A percentile compares a stretch with the other conserved stretches of the same genome.
phyloP scores from a whole-genome alignment of 1,139 yeast genomes.

The Magnusiomyces ingens region DNA sequence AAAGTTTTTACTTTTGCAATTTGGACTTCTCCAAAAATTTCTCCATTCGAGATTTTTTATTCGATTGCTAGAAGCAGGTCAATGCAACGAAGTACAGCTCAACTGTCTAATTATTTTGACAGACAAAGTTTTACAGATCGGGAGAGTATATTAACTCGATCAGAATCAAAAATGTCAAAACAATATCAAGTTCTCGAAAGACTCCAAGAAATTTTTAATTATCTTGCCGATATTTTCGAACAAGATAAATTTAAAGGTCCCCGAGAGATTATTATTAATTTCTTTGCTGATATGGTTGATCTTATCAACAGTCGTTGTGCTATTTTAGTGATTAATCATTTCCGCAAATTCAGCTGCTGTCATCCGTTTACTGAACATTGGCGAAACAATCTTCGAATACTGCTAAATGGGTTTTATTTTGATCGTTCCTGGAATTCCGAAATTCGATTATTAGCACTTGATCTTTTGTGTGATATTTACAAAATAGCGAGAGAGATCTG shows the following conservation, averaged over 20 bases:
- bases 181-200: slow-evolving; percentile 16
- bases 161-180: neutral
- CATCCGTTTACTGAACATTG: slow-evolving; percentile 49
- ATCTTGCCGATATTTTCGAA: slow-evolving; percentile 17
- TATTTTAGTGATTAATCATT: slow-evolving; percentile 41
- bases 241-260: slow-evolving; percentile 38
- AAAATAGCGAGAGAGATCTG: slow-evolving; percentile 21
- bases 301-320: slow-evolving; percentile 37
- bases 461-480: slow-evolving; percentile 40
- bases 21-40: slow-evolving; percentile 43
- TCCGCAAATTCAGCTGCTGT: slow-evolving; percentile 47
- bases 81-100: neutral
- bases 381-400: slow-evolving; percentile 42
- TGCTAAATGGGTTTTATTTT: slow-evolving; percentile 44
- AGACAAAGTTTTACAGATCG: neutral
- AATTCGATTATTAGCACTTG: slow-evolving; percentile 39
- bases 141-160: neutral
- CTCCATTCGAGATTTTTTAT: slow-evolving; percentile 38
- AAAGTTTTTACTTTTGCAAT: slow-evolving; percentile 33
- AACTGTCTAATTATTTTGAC: neutral
- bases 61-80: slow-evolving; percentile 7
- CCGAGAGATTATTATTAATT: slow-evolving; percentile 39
- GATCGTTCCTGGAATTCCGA: slow-evolving; percentile 29
- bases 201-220: slow-evolving; percentile 18
- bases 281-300: slow-evolving; percentile 39